phyloP scores from a whole-genome alignment of 2,329 filamentous ascomycete genomes.

The Colletotrichum liaoningense region DNA sequence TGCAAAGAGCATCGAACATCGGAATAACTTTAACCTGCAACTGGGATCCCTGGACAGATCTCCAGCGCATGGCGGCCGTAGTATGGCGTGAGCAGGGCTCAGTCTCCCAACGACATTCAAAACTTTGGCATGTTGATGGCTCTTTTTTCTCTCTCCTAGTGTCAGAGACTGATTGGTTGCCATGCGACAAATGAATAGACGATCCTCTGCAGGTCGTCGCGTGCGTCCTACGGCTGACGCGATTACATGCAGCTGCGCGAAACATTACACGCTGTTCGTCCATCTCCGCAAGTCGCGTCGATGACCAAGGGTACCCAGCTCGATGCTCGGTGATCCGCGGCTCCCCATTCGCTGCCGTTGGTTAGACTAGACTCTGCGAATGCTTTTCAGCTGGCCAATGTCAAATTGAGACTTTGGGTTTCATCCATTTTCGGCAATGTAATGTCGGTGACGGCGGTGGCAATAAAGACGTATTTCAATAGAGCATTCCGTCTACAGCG shows the following conservation, averaged over 20 bases:
- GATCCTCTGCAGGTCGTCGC: constrained; percentile 16
- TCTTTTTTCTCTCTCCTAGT: neutral
- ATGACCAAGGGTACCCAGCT: constrained; percentile 1
- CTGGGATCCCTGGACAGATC: constrained; percentile 25
- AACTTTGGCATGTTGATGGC: neutral
- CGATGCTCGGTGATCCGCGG: neutral
- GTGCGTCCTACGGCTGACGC: constrained; percentile 6
- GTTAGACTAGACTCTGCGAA: neutral
- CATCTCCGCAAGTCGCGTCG: constrained; percentile 22
- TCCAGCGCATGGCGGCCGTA: constrained; percentile 11
- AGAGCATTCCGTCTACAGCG: neutral
- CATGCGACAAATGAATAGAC: neutral
- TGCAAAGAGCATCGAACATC: neutral
- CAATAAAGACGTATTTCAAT: neutral
- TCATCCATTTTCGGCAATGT: constrained; percentile 18
- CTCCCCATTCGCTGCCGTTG: constrained; percentile 12
- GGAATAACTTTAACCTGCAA: constrained; percentile 2
- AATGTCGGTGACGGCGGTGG: constrained; percentile 23
- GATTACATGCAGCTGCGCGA: constrained; percentile 21
- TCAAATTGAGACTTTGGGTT: constrained; percentile 7
- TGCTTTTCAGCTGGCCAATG: constrained; percentile 18
- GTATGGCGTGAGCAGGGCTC: constrained; percentile 10
- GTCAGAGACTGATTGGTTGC: constrained; percentile 8
- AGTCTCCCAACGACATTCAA: neutral
- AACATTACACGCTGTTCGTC: constrained; percentile 12